Evolutionary conservation across 2,329 filamentous ascomycete species (phyloP).

Genomic region (Claviceps digitariae): DNA sequence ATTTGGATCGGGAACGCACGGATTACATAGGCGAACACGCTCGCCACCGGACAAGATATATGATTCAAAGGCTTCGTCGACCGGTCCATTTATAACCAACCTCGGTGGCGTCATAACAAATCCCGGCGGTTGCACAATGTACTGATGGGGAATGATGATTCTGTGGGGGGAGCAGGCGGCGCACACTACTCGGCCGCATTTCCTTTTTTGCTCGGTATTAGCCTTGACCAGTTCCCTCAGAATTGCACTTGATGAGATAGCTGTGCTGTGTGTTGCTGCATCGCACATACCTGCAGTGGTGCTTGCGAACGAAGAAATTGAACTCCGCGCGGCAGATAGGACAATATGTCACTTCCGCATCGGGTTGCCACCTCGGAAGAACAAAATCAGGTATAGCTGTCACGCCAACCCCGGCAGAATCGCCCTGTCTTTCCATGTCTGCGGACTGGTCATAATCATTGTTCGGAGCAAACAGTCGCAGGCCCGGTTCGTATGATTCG

Average conservation of each 20-base stretch:
- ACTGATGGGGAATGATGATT: slow-evolving; percentile 88
- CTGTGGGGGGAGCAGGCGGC: slow-evolving; percentile 81
- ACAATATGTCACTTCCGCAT: slow-evolving; percentile 67
- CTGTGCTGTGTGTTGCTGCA: neutral
- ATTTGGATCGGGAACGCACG: slow-evolving; percentile 49
- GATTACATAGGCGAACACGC: slow-evolving; percentile 46
- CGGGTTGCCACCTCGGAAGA: slow-evolving; percentile 77
- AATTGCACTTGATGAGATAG: neutral
- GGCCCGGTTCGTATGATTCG: neutral
- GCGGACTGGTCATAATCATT: neutral
- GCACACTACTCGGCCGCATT: slow-evolving; percentile 89
- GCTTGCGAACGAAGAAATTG: slow-evolving; percentile 74
- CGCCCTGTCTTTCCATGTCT: neutral
- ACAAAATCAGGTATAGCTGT: slow-evolving; percentile 28
- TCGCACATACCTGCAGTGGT: slow-evolving; percentile 63
- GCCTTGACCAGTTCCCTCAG: neutral
- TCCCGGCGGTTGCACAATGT: slow-evolving; percentile 68
- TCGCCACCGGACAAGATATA: slow-evolving; percentile 39
- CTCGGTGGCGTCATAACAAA: slow-evolving; percentile 22
- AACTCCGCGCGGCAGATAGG: slow-evolving; percentile 75
- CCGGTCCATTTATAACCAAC: slow-evolving; percentile 25
- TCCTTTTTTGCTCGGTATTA: slow-evolving; percentile 33
- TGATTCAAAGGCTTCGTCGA: slow-evolving; percentile 27
- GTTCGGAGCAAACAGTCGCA: neutral
- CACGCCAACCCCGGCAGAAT: neutral